Percentiles rank a stretch among this genome's conserved stretches.
Conservation (phyloP, 2,329 filamentous ascomycete genomes). For the Fusarium napiforme region DNA sequence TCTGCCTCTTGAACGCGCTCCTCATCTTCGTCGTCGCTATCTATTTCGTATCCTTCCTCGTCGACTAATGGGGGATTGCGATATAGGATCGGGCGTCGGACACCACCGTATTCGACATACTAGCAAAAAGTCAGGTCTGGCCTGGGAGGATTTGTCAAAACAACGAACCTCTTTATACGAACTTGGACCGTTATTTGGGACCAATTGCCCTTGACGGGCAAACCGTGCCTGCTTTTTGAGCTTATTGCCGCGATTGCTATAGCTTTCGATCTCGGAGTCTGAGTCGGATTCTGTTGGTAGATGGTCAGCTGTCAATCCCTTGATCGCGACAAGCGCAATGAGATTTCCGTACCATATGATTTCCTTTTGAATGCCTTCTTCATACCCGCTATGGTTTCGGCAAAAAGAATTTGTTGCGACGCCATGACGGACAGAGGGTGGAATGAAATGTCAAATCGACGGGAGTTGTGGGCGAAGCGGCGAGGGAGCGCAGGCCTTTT, state of each 20-base stretch:
- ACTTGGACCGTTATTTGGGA: conserved; percentile 71
- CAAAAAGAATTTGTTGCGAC: conserved; percentile 69
- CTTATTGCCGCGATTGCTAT: conserved; percentile 82
- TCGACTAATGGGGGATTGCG: conserved; percentile 79
- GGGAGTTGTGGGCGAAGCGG: conserved; percentile 32
- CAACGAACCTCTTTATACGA: conserved; percentile 74
- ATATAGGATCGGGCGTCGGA: conserved; percentile 77
- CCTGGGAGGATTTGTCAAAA: conserved; percentile 14
- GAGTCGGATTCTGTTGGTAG: conserved; percentile 75
- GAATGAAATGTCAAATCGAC: conserved; percentile 22
- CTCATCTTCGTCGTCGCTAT: conserved; percentile 77
- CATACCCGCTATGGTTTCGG: conserved; percentile 74
- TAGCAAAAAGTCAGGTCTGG: conserved; percentile 51
- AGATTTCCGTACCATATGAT: conserved; percentile 62
- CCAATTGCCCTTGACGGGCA: conserved; percentile 75
- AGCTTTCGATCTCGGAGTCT: conserved; percentile 75
- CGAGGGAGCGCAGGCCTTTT: conserved; percentile 26
- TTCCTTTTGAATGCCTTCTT: conserved; percentile 74
- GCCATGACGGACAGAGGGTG: conserved; percentile 50
- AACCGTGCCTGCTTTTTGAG: conserved; percentile 80
- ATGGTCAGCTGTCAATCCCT: conserved; percentile 33
- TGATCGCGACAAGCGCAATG: conserved; percentile 1
- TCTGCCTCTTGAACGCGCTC: conserved; percentile 70
- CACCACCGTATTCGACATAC: conserved; percentile 79
- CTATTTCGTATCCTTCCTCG: conserved; percentile 81